Percentiles rank a stretch among this genome's conserved stretches.
These are phyloP conservation scores for Cercospora janseana DNA, from an alignment of 2,329 filamentous ascomycete species.

Conservation along the genomic window DNA sequence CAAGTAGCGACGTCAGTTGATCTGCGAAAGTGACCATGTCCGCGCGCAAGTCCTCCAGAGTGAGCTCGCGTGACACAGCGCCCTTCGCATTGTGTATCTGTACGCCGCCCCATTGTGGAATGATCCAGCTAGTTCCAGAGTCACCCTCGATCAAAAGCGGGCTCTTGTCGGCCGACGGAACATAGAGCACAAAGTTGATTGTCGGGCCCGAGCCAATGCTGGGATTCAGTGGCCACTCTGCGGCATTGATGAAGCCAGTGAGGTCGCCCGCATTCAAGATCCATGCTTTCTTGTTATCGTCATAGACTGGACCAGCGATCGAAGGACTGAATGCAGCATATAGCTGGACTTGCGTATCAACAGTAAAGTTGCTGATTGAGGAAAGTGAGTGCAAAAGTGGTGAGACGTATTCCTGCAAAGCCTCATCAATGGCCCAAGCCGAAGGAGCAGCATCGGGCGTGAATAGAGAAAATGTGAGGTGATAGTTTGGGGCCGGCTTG, in stretches of 20 bases:
- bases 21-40: constrained; percentile 87
- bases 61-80: constrained; percentile 50
- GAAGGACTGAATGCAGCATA: constrained; percentile 71
- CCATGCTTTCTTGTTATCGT: constrained; percentile 58
- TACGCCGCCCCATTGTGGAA: constrained; percentile 91
- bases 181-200: constrained; percentile 91
- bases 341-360: constrained; percentile 93
- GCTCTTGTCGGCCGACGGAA: constrained; percentile 66
- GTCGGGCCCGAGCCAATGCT: constrained; percentile 92
- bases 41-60: constrained; percentile 66
- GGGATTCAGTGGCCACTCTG: constrained; percentile 93
- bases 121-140: constrained; percentile 75
- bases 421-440: constrained; percentile 85
- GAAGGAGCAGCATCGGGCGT: constrained; percentile 74
- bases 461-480: constrained; percentile 93
- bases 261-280: constrained; percentile 79
- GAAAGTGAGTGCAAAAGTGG: constrained; percentile 77
- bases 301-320: constrained; percentile 57
- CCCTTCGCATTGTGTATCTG: constrained; percentile 63
- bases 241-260: constrained; percentile 92
- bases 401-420: constrained; percentile 74
- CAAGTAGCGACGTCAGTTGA: constrained; percentile 83
- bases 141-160: constrained; percentile 61
- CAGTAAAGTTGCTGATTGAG: constrained; percentile 88
- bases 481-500: constrained; percentile 90